Evolutionary conservation across 176 grass and related monocot genomes (phyloP).

Genomic region (Lolium rigidum): DNA sequence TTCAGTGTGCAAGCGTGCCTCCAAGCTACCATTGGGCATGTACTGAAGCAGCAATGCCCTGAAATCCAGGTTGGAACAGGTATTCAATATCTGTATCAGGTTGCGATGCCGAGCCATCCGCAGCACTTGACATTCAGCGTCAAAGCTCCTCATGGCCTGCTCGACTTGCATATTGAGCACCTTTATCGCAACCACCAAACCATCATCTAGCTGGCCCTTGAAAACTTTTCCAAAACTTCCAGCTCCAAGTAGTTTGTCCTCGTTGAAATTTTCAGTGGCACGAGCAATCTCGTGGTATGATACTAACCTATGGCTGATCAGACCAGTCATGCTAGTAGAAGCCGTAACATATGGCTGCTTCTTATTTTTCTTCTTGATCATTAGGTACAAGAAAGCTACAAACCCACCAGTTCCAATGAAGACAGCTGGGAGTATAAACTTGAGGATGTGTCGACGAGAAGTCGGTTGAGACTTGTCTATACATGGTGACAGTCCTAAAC

Average conservation of each 20-base stretch:
- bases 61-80: background rate
- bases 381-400: background rate
- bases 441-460: background rate
- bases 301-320: conserved; percentile 14
- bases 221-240: conserved; percentile 7
- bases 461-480: background rate
- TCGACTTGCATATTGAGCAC: background rate
- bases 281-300: conserved; percentile 1
- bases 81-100: background rate
- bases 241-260: conserved; percentile 5
- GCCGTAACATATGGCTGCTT: background rate
- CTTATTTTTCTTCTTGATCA: background rate
- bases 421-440: background rate
- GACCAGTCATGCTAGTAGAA: background rate
- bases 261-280: background rate
- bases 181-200: background rate
- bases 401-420: background rate
- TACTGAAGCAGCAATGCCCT: background rate
- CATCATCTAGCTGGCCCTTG: background rate
- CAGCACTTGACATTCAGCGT: background rate
- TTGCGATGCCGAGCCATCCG: conserved; percentile 1
- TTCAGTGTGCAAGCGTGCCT: background rate
- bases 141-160: background rate
- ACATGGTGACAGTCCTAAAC: background rate
- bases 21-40: conserved; percentile 6